Evolutionary conservation across 352 stramenopile species (phyloP).

Genomic region (Phytophthora cactorum): DNA sequence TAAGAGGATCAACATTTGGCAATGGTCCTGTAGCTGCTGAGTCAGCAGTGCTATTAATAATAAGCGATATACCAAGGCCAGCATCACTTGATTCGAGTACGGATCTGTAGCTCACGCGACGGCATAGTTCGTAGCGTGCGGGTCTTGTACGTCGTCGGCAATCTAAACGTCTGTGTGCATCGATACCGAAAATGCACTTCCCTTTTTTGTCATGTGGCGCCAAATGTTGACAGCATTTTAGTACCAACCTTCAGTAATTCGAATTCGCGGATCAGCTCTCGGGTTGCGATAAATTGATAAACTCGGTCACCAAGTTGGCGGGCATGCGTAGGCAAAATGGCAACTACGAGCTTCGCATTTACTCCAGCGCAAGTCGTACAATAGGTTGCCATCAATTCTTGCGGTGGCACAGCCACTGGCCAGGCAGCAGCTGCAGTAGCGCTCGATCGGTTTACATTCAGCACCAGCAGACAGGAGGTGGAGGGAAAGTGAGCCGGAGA

Average conservation of each 20-base stretch:
- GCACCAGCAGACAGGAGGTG: not conserved
- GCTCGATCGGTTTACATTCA: not conserved
- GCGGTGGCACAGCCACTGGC: not conserved
- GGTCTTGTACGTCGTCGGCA: too few species aligned
- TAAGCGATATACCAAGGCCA: not conserved
- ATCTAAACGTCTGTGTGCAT: too few species aligned
- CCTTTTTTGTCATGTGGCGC: too few species aligned
- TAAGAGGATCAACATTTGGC: conserved; percentile 3
- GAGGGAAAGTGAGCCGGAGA: conserved; percentile 24
- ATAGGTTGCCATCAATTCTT: too few species aligned
- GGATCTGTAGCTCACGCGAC: too few species aligned
- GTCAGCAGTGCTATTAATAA: not conserved
- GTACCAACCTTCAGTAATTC: not conserved
- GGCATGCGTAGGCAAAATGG: not conserved
- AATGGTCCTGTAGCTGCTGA: not conserved
- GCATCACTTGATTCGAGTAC: too few species aligned
- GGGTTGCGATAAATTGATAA: not conserved
- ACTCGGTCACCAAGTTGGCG: not conserved
- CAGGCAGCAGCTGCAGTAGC: not conserved
- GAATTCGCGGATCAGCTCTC: not conserved
- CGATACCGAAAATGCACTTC: too few species aligned
- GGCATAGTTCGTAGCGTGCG: too few species aligned
- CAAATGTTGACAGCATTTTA: not conserved
- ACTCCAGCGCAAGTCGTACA: not conserved
- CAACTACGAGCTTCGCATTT: not conserved